Base-by-base conservation (phyloP, 1,284 basidiomycete genomes). In the Cutaneotrichosporon cutaneum region DNA sequence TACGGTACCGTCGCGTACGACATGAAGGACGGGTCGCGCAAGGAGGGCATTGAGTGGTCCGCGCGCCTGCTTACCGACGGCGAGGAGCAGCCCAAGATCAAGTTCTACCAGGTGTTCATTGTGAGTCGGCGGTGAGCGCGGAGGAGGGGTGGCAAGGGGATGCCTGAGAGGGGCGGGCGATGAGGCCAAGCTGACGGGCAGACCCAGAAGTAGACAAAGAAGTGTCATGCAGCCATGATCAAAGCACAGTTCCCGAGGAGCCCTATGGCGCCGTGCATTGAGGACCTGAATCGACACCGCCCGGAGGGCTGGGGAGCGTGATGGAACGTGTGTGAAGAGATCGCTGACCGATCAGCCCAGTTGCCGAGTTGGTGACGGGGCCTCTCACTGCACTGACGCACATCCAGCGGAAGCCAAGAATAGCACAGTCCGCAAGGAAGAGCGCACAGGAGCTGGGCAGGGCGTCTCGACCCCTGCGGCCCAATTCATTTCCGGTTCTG, bases 21-120 rank as follows among this genome's bases (percentile, higher is more conserved):
- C 4, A 57, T 70, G 61, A 68, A 69, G 59, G 71, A 70, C 61
- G 71, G 71, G 16, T 42, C 54, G 4, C 27, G 33, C 36, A 65
- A 62, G 50, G 59, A 67, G 45, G 58, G 48, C 14, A 67, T 67
- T 27, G 67, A 70, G 52, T 72, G 68, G 64, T 63, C 69, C 7
- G 66, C 58, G 10, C 54, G 60, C 27, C 65, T 72, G 54, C 48
- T 65, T n/a, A 47, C 55, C 30, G 32, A 56, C 42, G 44, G 39
- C 6, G 54, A 36, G 13, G 35, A 21, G 11, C 54, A 61, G 48
- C 63, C 56, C 45, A 70, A 69, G 67, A 57, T 72, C 39, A 56
- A 67, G 63, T 68, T 66, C 50, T 72, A 72, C 61, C 71, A 72
- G 65, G 71, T 72, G 13, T 72, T 57, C 61, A 68, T 72, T 53